A percentile compares a stretch with the other conserved stretches of the same genome.
phyloP scores from a whole-genome alignment of 1,284 basidiomycete species.

The Pseudozyma sp. region DNA sequence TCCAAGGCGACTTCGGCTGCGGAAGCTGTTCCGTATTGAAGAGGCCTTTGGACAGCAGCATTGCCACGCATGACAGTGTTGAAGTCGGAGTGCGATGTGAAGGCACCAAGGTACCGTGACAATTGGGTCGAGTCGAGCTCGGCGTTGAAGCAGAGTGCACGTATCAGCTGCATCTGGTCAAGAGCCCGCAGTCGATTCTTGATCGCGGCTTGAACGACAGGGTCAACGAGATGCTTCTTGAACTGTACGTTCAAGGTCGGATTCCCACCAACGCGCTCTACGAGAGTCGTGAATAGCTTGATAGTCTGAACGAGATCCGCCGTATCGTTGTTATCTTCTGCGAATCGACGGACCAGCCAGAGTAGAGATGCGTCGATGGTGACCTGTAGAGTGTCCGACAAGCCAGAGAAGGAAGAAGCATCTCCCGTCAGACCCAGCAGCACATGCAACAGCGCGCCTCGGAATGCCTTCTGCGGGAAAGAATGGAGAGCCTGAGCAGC shows the following conservation, averaged over 20 bases:
- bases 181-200: conserved; percentile 74
- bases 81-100: conserved; percentile 52
- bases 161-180: conserved; percentile 73
- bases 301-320: conserved; percentile 33
- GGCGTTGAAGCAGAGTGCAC: conserved; percentile 68
- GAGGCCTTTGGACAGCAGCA: conserved; percentile 60
- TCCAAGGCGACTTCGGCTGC: not conserved
- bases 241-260: conserved; percentile 59
- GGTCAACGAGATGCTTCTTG: conserved; percentile 79
- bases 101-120: conserved; percentile 45
- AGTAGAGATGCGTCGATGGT: conserved; percentile 46
- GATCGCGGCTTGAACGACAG: conserved; percentile 77
- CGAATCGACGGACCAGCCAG: conserved; percentile 69
- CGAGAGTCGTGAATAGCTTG: conserved; percentile 22
- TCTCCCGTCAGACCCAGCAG: conserved; percentile 19
- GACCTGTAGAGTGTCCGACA: conserved; percentile 27
- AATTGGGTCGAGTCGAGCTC: conserved; percentile 25
- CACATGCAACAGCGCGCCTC: conserved; percentile 11
- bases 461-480: conserved; percentile 22
- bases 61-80: conserved; percentile 27
- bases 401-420: conserved; percentile 7
- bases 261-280: conserved; percentile 14
- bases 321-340: conserved; percentile 66
- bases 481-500: conserved; percentile 8
- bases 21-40: conserved; percentile 3